Evolutionary conservation across 2,329 filamentous ascomycete species (phyloP).

Genomic region (Diaporthe batatas): DNA sequence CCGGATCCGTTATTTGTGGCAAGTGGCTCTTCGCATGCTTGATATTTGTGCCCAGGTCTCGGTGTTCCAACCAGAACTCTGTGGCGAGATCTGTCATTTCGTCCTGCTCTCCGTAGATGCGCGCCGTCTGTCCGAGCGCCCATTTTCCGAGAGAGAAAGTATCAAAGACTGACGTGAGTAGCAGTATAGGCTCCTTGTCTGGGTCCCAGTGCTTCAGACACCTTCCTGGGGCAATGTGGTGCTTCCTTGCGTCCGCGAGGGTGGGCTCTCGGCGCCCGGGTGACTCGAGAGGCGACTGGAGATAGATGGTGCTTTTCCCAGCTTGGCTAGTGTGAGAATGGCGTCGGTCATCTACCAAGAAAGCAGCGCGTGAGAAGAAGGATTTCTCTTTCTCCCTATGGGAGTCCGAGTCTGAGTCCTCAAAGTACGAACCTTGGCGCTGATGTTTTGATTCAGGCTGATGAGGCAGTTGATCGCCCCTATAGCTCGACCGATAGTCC

Average conservation of each 20-base stretch:
- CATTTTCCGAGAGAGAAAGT: neutral
- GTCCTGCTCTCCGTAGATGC: slow-evolving; percentile 2
- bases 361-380: slow-evolving; percentile 1
- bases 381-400: neutral
- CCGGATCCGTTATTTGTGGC: neutral
- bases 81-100: slow-evolving; percentile 16
- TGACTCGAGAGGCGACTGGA: neutral
- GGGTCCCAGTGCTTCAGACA: slow-evolving; percentile 21
- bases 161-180: neutral
- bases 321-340: neutral
- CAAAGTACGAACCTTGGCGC: slow-evolving; percentile 11
- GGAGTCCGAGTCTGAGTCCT: neutral
- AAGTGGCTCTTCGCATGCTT: neutral
- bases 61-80: slow-evolving; percentile 20
- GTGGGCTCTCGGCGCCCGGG: slow-evolving; percentile 1
- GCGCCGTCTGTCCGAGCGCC: neutral
- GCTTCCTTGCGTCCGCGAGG: neutral
- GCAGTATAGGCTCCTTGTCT: neutral
- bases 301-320: neutral
- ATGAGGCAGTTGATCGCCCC: neutral
- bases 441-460: neutral
- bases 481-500: neutral
- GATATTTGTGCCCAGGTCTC: neutral
- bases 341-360: slow-evolving; percentile 1
- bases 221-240: neutral